Percentiles rank a stretch among this genome's conserved stretches.
These are phyloP conservation scores for Aspergillus neotritici DNA, from an alignment of 2,329 filamentous ascomycete genomes.

Conservation along the genomic window DNA sequence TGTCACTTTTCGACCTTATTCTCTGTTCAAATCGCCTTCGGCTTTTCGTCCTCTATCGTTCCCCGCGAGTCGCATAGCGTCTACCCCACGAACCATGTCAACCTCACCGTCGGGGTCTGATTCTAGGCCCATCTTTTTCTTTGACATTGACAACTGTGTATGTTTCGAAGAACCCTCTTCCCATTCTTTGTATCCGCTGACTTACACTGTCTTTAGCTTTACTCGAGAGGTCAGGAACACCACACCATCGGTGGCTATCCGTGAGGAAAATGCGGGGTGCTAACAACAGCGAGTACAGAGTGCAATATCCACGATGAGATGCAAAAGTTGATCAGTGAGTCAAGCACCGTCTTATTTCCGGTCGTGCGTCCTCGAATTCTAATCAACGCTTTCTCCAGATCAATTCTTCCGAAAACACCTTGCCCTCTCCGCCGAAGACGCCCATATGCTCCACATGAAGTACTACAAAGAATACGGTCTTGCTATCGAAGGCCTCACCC, in stretches of 20 bases:
- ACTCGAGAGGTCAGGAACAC: conserved; percentile 68
- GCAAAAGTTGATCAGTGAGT: conserved; percentile 66
- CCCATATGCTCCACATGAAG: conserved; percentile 76
- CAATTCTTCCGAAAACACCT: conserved; percentile 64
- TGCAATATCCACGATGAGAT: conserved; percentile 83
- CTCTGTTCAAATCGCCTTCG: background rate
- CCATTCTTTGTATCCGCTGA: background rate
- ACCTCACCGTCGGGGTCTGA: conserved; percentile 23
- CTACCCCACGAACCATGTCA: conserved; percentile 19
- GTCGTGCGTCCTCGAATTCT: conserved; percentile 27
- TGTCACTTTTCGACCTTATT: background rate
- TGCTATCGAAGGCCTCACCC: conserved; percentile 91
- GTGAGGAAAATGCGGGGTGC: background rate
- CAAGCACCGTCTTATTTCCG: background rate
- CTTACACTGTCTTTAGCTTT: conserved; percentile 51
- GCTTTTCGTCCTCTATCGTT: background rate
- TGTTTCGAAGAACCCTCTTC: conserved; percentile 21
- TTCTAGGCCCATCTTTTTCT: conserved; percentile 58
- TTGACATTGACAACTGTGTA: conserved; percentile 97
- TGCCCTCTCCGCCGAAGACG: conserved; percentile 67
- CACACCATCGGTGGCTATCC: no score
- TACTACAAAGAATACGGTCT: conserved; percentile 96
- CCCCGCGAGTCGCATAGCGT: background rate
- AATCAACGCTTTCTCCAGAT: conserved; percentile 37
- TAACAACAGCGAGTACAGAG: conserved; percentile 42